phyloP scores from a whole-genome alignment of 306 rosid species.

The Notholithocarpus densiflorus region DNA sequence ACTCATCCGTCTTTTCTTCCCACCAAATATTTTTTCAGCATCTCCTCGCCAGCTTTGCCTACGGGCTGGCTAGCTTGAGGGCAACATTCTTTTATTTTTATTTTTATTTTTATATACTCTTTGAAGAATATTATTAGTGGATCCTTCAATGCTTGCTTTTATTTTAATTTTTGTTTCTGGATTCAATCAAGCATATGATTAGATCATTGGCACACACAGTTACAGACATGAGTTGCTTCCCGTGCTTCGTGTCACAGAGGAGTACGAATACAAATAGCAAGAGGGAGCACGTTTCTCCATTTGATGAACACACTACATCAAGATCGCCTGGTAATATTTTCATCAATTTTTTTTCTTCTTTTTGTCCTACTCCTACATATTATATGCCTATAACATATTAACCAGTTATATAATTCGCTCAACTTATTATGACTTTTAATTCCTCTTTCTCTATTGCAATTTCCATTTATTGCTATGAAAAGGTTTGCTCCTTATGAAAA shows the following conservation, averaged over 20 bases:
- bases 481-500: no score
- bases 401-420: no score
- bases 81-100: background rate
- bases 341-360: background rate
- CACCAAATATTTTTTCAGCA: background rate
- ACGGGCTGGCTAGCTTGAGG: background rate
- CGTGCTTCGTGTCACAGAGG: conserved; percentile 60
- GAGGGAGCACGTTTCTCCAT: conserved; percentile 30
- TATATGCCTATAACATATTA: no score
- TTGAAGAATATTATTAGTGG: background rate
- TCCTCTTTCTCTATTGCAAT: no score
- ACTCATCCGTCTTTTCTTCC: background rate
- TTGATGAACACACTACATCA: conserved; percentile 18
- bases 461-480: no score
- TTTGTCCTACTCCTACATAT: no score
- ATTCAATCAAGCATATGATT: background rate
- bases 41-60: background rate
- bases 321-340: conserved; percentile 40
- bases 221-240: conserved; percentile 70
- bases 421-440: no score
- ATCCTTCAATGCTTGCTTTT: background rate
- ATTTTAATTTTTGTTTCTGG: background rate
- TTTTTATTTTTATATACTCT: background rate
- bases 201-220: background rate
- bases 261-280: conserved; percentile 46